Evolutionary conservation across 331 rosid genomes (phyloP).

Genomic region (Acacia concinna): DNA sequence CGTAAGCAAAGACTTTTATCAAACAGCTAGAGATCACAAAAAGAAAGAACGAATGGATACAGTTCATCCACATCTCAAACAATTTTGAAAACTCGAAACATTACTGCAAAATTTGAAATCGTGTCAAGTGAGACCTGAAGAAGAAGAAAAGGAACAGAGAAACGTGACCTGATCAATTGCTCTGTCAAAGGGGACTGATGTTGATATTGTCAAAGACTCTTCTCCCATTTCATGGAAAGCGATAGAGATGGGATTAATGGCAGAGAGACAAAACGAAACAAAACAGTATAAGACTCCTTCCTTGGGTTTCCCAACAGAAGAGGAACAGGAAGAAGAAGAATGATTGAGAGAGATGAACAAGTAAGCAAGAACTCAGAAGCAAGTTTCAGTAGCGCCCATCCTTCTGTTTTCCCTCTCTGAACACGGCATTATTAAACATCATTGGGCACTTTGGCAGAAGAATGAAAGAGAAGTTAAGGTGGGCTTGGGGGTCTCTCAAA

Average conservation of each 20-base stretch:
- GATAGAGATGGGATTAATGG: constrained; percentile 21
- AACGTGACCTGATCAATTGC: constrained; percentile 70
- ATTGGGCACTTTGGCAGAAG: neutral
- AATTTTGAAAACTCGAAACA: constrained; percentile 13
- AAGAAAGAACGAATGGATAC: neutral
- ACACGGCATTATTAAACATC: neutral
- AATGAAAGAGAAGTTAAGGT: neutral
- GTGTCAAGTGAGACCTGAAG: constrained; percentile 3
- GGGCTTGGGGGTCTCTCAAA: neutral
- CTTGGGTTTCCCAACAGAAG: constrained; percentile 40
- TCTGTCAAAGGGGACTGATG: constrained; percentile 71
- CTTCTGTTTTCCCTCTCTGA: neutral
- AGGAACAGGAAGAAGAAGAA: constrained; percentile 21
- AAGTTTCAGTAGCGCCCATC: neutral
- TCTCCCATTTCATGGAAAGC: constrained; percentile 56
- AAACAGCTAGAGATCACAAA: neutral
- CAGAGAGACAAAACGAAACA: constrained; percentile 37
- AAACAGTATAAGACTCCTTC: constrained; percentile 16
- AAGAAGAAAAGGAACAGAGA: neutral
- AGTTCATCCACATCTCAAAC: neutral
- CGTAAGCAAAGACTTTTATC: neutral
- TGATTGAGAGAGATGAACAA: constrained; percentile 36
- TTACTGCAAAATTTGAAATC: neutral
- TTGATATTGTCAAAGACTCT: constrained; percentile 41
- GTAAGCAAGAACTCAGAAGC: constrained; percentile 26